Evolutionary conservation across 257 asterid species (phyloP), one percentile per base, ranked within the genome.

Genomic region (Agastache rugosa): DNA sequence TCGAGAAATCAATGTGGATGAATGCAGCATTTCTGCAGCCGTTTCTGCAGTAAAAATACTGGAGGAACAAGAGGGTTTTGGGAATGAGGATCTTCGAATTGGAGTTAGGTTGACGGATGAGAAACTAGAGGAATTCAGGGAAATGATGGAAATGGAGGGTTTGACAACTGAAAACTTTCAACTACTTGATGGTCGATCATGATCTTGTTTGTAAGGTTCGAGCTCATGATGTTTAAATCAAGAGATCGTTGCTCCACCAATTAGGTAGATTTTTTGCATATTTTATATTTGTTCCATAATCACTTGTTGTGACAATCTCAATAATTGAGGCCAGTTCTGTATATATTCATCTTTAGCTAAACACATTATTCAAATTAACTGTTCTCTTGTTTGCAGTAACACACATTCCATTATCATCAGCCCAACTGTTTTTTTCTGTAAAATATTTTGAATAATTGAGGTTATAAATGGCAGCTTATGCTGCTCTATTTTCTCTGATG

Each of bases 11-110:
- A 10, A 11, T 16, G 4, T 72, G 37, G 1, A 1, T 6, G 17
- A 16, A 0, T 71, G 77, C 68, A 27, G 10, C 4, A 17, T n/a
- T 19, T 71, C 81, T 5, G 29, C 45, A 4, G 47, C 20, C 6
- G 23, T 64, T 11, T 77, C 81, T 6, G 56, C 67, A 55, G 14
- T 22, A 8, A 64, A 27, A 3, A 64, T 74, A 53, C 14, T 74
- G 12, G 47, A 51, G 20, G 78, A 65, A 41, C 78, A 65, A 65
- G 51, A 19, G 48, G 17, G 47, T 25, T 12, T 3, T 4, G 73
- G 67, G 45, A 74, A 75, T 31, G 62, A 53, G 20, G 79, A 50
- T 19, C 56, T 50, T 50, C 56, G 23, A 8, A 25, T 50, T 16
- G 23, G 56, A 6, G 4, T 50, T n/a, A n/a, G 23, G 25, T 50